phyloP scores from a whole-genome alignment of 257 asterid species.

The Cordia subcordata region DNA sequence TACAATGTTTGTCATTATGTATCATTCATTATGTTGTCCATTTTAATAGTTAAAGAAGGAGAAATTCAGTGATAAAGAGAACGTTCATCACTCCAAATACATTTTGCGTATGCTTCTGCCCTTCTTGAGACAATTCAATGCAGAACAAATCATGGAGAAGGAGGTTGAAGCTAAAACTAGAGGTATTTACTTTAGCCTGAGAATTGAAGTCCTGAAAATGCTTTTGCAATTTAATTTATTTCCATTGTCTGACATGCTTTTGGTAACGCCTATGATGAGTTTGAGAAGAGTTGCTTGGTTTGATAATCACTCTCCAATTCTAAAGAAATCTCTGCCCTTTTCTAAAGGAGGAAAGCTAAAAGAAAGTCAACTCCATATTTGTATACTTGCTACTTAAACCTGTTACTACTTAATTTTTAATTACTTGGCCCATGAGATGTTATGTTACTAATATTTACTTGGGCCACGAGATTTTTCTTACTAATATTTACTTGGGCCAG shows the following conservation, averaged over 20 bases:
- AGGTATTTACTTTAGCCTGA: constrained; percentile 34
- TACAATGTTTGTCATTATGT: not conserved
- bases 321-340: too few relatives aligned
- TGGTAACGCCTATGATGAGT: too few relatives aligned
- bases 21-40: not conserved
- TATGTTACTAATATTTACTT: too few relatives aligned
- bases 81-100: constrained; percentile 45
- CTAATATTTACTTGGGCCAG: constrained; percentile 37
- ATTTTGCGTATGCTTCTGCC: constrained; percentile 65
- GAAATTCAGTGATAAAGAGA: constrained; percentile 32
- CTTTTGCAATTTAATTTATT: not conserved
- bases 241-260: not conserved
- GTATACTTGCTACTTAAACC: too few relatives aligned
- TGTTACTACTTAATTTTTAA: too few relatives aligned
- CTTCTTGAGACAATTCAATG: constrained; percentile 46
- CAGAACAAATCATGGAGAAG: constrained; percentile 60
- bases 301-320: too few relatives aligned
- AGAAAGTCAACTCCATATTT: too few relatives aligned
- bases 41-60: constrained; percentile 39
- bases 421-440: too few relatives aligned
- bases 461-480: not conserved
- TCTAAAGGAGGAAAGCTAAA: too few relatives aligned
- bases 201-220: constrained; percentile 5
- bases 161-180: constrained; percentile 57
- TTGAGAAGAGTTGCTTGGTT: too few relatives aligned